phyloP scores from a whole-genome alignment of 352 stramenopile species.

The Phytopythium boreale region DNA sequence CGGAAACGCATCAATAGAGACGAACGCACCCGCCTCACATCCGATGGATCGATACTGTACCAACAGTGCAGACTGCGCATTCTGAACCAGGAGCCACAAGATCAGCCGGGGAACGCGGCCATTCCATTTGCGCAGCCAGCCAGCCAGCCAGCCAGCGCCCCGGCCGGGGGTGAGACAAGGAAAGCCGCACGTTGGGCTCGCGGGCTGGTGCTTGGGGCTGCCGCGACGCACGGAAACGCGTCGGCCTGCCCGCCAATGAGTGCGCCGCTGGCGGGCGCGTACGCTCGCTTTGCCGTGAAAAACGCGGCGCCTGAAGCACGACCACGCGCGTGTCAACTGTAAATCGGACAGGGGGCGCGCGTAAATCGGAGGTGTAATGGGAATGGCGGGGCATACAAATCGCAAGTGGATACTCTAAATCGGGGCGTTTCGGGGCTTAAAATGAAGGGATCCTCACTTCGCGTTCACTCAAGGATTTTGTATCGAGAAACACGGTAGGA shows the following conservation, averaged over 20 bases:
- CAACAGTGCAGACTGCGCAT: neutral
- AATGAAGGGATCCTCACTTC: no score
- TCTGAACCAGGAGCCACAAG: neutral
- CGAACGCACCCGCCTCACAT: no score
- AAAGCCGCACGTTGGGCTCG: no score
- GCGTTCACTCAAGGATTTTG: no score
- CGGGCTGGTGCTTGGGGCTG: neutral
- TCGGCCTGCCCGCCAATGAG: neutral
- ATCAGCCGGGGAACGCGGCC: neutral
- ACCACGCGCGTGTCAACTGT: neutral
- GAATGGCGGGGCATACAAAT: neutral
- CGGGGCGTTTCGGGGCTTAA: no score
- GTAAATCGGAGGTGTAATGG: neutral
- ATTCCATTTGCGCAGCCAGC: no score
- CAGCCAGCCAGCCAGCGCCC: no score
- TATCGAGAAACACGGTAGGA: no score
- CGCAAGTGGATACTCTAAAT: neutral
- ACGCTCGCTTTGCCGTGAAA: neutral
- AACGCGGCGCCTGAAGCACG: neutral
- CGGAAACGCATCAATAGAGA: neutral
- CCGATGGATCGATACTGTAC: no score
- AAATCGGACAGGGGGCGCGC: no score
- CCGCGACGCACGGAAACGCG: neutral
- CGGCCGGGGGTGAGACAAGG: no score
- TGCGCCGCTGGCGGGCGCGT: neutral